These are phyloP conservation scores for Apiospora sp. DNA, from an alignment of 2,329 filamentous ascomycete species.

Conservation along the genomic window DNA sequence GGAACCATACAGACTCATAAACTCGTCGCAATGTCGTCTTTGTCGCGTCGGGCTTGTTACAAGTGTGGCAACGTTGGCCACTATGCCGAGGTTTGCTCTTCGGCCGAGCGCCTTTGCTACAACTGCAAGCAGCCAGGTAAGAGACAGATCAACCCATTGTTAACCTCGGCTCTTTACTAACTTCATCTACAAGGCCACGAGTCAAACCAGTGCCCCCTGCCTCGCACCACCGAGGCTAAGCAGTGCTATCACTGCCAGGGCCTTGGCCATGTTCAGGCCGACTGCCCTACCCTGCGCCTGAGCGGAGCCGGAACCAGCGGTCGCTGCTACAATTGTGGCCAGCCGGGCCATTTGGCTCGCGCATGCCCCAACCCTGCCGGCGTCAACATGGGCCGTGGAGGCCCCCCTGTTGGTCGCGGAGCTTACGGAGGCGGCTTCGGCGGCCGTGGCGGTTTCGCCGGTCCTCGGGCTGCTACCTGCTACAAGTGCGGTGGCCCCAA, in stretches of 20 bases:
- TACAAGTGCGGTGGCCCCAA: slow-evolving; percentile 88
- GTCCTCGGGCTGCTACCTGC: slow-evolving; percentile 73
- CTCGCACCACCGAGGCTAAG: slow-evolving; percentile 97
- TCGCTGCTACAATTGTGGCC: slow-evolving; percentile 96
- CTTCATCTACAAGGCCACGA: slow-evolving; percentile 73
- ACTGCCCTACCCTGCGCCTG: slow-evolving; percentile 95
- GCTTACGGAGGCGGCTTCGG: slow-evolving; percentile 67
- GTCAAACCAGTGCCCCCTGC: slow-evolving; percentile 96
- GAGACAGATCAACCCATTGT: slow-evolving; percentile 18
- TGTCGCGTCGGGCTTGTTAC: slow-evolving; percentile 85
- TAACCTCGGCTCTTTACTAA: background rate
- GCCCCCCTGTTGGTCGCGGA: slow-evolving; percentile 72
- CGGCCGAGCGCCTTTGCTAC: slow-evolving; percentile 97
- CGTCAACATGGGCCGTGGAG: slow-evolving; percentile 68
- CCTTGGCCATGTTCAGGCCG: slow-evolving; percentile 96
- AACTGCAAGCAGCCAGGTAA: slow-evolving; percentile 93
- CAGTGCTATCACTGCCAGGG: slow-evolving; percentile 99
- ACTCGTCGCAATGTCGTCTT: slow-evolving; percentile 71
- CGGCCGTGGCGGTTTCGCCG: slow-evolving; percentile 78
- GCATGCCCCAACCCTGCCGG: slow-evolving; percentile 81
- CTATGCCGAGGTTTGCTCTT: slow-evolving; percentile 91
- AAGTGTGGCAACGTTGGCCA: slow-evolving; percentile 86
- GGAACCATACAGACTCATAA: slow-evolving; percentile 38
- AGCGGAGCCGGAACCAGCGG: slow-evolving; percentile 83
- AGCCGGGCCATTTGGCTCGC: slow-evolving; percentile 92